These are phyloP conservation scores for Coniosporium tulheliwenetii DNA, from an alignment of 2,329 filamentous ascomycete genomes.

Conservation along the genomic window DNA sequence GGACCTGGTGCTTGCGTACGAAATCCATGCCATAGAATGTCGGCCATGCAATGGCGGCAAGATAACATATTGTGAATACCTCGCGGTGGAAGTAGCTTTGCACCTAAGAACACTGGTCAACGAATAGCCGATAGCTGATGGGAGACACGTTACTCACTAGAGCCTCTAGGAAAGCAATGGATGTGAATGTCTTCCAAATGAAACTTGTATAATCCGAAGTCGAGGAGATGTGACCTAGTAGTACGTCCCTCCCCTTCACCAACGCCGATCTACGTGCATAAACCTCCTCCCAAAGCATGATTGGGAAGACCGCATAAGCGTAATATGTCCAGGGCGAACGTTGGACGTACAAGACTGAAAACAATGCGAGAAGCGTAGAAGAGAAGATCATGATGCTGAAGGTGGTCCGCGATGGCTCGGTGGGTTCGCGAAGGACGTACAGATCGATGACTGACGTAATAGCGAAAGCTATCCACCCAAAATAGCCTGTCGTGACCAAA, in stretches of 20 bases:
- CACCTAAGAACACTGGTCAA: slow-evolving; percentile 38
- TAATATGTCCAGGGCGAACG: slow-evolving; percentile 76
- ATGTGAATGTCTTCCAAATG: slow-evolving; percentile 46
- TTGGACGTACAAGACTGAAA: slow-evolving; percentile 65
- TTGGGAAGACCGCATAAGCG: slow-evolving; percentile 78
- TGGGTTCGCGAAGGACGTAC: slow-evolving; percentile 62
- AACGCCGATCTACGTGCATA: slow-evolving; percentile 62
- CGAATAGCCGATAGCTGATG: slow-evolving; percentile 1
- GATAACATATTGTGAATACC: slow-evolving; percentile 67
- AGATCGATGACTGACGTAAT: slow-evolving; percentile 77
- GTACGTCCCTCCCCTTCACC: slow-evolving; percentile 44
- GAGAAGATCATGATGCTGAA: slow-evolving; percentile 52
- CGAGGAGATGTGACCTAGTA: slow-evolving; percentile 56
- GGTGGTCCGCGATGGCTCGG: slow-evolving; percentile 46
- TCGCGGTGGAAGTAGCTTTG: slow-evolving; percentile 85
- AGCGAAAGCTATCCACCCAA: slow-evolving; percentile 92
- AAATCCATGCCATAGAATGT: slow-evolving; percentile 58
- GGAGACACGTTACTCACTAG: slow-evolving; percentile 30
- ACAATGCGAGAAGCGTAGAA: slow-evolving; percentile 59
- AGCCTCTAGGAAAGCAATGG: slow-evolving; percentile 62
- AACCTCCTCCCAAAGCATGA: slow-evolving; percentile 94
- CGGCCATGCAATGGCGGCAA: slow-evolving; percentile 68
- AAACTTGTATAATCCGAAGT: slow-evolving; percentile 42
- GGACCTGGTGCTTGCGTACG: slow-evolving; percentile 44
- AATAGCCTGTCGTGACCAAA: slow-evolving; percentile 75